These are phyloP conservation scores for Porogramme epimiltina DNA, from an alignment of 1,284 basidiomycete genomes.

Conservation along the genomic window DNA sequence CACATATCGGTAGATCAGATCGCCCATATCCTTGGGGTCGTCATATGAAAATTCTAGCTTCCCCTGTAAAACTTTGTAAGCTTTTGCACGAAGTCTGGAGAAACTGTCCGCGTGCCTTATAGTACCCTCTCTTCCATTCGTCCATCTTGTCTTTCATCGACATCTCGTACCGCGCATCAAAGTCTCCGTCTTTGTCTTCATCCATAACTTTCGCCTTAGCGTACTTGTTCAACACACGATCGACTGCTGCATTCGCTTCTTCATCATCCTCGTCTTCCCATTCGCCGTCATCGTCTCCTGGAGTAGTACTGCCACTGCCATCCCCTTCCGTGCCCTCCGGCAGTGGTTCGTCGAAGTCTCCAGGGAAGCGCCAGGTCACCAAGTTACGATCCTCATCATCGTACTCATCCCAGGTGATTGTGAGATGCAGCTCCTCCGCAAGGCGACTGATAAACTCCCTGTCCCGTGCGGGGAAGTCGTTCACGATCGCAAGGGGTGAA, in stretches of 20 bases:
- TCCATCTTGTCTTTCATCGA: conserved; percentile 84
- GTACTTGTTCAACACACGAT: conserved; percentile 88
- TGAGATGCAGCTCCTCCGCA: conserved; percentile 75
- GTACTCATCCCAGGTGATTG: conserved; percentile 87
- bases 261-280: conserved; percentile 55
- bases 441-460: conserved; percentile 76
- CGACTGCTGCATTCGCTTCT: conserved; percentile 63
- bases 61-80: conserved; percentile 45
- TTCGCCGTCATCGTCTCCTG: conserved; percentile 25
- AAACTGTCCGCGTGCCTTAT: conserved; percentile 58
- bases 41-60: conserved; percentile 85
- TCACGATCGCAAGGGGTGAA: conserved; percentile 66
- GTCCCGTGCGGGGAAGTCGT: conserved; percentile 78
- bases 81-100: neutral
- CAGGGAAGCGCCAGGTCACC: conserved; percentile 64
- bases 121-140: conserved; percentile 92
- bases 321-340: conserved; percentile 32
- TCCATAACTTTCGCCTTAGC: conserved; percentile 77
- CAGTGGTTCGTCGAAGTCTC: conserved; percentile 44
- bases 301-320: neutral
- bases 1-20: conserved; percentile 80
- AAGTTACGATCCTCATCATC: conserved; percentile 82
- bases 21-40: conserved; percentile 65
- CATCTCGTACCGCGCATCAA: conserved; percentile 77
- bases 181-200: conserved; percentile 70